These are phyloP conservation scores for Acer campestre DNA, from an alignment of 345 rosid genomes.

Conservation along the genomic window DNA sequence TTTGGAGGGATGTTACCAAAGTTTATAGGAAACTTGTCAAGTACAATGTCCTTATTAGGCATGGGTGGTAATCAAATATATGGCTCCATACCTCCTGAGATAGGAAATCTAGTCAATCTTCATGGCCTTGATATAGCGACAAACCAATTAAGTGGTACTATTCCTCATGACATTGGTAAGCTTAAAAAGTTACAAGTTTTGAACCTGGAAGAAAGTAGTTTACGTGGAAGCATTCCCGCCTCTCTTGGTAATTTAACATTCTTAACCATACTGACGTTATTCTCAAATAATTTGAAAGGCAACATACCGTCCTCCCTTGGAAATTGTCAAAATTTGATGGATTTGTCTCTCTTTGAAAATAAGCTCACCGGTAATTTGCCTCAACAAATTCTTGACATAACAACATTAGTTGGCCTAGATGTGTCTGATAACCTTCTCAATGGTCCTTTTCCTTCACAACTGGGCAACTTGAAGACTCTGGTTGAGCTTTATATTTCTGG, in stretches of 20 bases:
- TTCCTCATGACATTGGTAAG: constrained; percentile 18
- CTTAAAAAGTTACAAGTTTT: neutral
- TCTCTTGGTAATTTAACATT: constrained; percentile 16
- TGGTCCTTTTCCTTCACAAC: constrained; percentile 13
- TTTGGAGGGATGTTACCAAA: neutral
- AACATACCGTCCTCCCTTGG: constrained; percentile 11
- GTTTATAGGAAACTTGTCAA: neutral
- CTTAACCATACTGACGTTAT: neutral
- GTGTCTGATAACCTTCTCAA: constrained; percentile 2
- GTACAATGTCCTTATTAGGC: rapidly evolving
- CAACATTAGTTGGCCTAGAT: neutral
- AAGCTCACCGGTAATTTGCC: constrained; percentile 19
- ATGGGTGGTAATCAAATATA: neutral
- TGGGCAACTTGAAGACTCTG: neutral
- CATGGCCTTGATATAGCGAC: rapidly evolving
- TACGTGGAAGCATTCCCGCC: constrained; percentile 10
- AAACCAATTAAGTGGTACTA: neutral
- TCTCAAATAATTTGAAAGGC: constrained; percentile 13
- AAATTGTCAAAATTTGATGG: neutral
- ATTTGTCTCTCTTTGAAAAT: neutral
- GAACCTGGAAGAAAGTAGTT: neutral
- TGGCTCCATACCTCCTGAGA: neutral
- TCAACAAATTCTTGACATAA: neutral
- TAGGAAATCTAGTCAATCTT: constrained; percentile 27
- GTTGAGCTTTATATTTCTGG: too few species aligned